Evolutionary conservation across 352 stramenopile genomes (phyloP), one percentile per base, ranked within the genome.

Genomic region (Phytopythium delawarense): DNA sequence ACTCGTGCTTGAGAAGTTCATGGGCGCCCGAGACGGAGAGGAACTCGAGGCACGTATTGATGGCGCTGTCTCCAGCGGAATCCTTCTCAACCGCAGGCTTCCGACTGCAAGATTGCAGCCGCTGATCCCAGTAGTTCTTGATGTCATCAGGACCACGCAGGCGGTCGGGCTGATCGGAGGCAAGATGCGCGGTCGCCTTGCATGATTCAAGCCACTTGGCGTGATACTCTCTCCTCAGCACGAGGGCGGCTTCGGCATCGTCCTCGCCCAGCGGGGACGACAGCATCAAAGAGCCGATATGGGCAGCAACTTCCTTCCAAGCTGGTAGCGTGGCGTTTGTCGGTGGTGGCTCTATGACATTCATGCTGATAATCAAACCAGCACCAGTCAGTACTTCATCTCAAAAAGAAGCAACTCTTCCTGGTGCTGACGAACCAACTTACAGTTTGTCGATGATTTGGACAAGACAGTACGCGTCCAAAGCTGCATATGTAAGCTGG

Each of bases 381-480:
- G 28, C 28, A 32, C 28, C n/a, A 51, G 46, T 53, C 11, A 42
- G 13, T 58, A 21, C 62, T 54, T 56, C 28, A 39, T 23, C 32
- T 18, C 32, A 59, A 51, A 34, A 15, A 23, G 2, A 21, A 56
- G 5, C 45, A 18, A 12, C 11, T 23, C 34, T 32, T 25, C 11
- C 34, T 34, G 32, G 16, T n/a, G 32, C 46, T 42, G 34, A 2
- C 16, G 23, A 7, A 15, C 3, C 55, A 50, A 63, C 78, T 66
- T 67, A 88, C 76, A 89, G 73, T 21, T 71, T 71, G 20, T 72
- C n/a, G 23, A 70, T 58, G 35, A 90, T 87, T 61, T 82, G 70
- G 18, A 89, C 62, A 9, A 92, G 67, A 34, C 77, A 88, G 42
- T 68, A 76, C 0, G 83, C 83, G 59, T 92, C 83, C 28, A 92